phyloP scores from a whole-genome alignment of 306 rosid species.

The Dryas alaskensis region DNA sequence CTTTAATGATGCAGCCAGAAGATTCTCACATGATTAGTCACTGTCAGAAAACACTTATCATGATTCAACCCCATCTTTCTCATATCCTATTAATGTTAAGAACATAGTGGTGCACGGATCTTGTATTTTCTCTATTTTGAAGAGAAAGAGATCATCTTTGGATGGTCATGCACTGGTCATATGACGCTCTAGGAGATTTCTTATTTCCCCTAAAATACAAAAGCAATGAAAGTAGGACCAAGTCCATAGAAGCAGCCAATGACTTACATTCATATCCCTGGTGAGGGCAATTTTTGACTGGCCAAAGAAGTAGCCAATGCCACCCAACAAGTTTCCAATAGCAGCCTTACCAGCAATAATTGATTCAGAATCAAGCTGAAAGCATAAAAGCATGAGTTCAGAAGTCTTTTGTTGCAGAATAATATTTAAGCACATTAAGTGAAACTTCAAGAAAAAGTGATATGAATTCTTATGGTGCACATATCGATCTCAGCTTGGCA shows the following conservation, averaged over 20 bases:
- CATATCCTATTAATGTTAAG: background rate
- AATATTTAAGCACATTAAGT: conserved; percentile 9
- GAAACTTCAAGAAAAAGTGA: conserved; percentile 11
- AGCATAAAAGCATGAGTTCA: conserved; percentile 30
- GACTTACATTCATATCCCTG: conserved; percentile 54
- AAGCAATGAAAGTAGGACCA: background rate
- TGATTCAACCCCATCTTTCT: background rate
- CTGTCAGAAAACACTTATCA: background rate
- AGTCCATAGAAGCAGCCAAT: conserved; percentile 3
- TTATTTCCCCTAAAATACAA: conserved; percentile 1
- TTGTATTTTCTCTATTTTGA: background rate
- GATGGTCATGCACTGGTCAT: background rate
- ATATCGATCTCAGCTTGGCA: background rate
- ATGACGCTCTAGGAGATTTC: background rate
- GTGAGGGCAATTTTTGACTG: conserved; percentile 72
- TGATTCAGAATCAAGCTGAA: conserved; percentile 82
- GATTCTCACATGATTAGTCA: background rate
- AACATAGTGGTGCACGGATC: background rate
- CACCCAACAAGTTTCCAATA: conserved; percentile 82
- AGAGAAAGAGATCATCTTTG: background rate
- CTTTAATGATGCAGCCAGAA: background rate
- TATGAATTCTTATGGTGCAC: background rate
- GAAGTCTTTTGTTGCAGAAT: conserved; percentile 25
- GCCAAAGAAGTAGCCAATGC: conserved; percentile 94
- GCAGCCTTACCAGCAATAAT: conserved; percentile 81